A percentile compares a stretch with the other conserved stretches of the same genome.
Evolutionary conservation across 208 protist species (phyloP).

Genomic region (Kentomonas sorsogonicus): DNA sequence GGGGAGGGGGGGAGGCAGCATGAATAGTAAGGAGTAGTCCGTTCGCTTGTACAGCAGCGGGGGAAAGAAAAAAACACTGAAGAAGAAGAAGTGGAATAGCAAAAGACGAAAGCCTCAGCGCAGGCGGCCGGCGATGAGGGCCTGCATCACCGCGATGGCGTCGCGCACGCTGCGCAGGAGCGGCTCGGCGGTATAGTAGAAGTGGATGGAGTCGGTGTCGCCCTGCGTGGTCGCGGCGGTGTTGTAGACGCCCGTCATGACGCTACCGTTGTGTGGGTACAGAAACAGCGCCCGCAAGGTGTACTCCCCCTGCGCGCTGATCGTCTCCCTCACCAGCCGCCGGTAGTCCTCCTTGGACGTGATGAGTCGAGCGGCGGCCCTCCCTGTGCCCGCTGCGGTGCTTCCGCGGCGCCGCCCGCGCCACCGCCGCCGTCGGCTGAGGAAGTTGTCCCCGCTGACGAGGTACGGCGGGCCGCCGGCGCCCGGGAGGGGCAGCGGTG

Average conservation of each 20-base stretch:
- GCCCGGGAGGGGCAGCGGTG: conserved; percentile 21
- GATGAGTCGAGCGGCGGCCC: background rate
- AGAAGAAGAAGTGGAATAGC: background rate
- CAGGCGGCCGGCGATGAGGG: conserved; percentile 21
- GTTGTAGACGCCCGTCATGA: conserved; percentile 63
- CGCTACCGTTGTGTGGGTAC: conserved; percentile 70
- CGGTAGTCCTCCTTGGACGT: too few relatives aligned
- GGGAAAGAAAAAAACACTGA: conserved; percentile 10
- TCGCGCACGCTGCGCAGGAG: conserved; percentile 36
- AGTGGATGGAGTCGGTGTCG: conserved; percentile 32
- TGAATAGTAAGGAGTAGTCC: too few relatives aligned
- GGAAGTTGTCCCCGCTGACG: conserved; percentile 4
- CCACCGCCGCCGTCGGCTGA: background rate
- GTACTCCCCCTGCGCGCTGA: conserved; percentile 50
- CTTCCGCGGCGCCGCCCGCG: background rate
- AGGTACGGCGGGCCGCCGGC: background rate
- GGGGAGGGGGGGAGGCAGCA: too few relatives aligned
- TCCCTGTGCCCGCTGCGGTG: background rate
- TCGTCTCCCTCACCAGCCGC: conserved; percentile 17
- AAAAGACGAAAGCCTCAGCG: conserved; percentile 15
- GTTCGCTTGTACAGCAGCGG: background rate
- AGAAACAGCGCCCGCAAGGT: conserved; percentile 54
- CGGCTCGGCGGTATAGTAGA: conserved; percentile 24
- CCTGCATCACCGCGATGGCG: conserved; percentile 47
- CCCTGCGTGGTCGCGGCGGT: conserved; percentile 16